Percentiles rank a stretch among this genome's conserved stretches.
phyloP scores from a whole-genome alignment of 768 basidiomycete genomes.

The Pulveroboletus ravenelii region DNA sequence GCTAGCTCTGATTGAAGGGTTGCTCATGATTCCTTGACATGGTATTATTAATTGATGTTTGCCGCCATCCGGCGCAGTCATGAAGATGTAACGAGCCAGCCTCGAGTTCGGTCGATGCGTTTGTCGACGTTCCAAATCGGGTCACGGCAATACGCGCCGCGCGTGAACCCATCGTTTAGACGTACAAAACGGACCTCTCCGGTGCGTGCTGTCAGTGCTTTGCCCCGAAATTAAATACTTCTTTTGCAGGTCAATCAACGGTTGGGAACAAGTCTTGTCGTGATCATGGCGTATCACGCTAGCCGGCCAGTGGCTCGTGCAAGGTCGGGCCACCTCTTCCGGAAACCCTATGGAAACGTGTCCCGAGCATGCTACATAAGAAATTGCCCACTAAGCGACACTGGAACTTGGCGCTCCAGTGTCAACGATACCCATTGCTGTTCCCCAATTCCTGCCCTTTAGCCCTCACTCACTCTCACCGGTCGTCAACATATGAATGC shows the following conservation, averaged over 20 bases:
- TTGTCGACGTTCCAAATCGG: background rate
- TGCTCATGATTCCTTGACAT: background rate
- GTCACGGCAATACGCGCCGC: background rate
- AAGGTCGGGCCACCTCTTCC: background rate
- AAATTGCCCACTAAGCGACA: background rate
- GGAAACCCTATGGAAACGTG: background rate
- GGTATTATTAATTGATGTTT: background rate
- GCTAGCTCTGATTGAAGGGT: too few species aligned
- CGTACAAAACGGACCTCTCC: background rate
- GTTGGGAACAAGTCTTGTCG: background rate
- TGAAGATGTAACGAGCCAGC: background rate
- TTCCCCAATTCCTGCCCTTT: background rate
- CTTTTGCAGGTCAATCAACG: background rate
- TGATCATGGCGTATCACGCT: background rate
- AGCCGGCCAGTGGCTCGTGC: constrained; percentile 1
- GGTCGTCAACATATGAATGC: constrained; percentile 2
- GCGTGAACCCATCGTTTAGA: background rate
- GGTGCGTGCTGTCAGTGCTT: background rate
- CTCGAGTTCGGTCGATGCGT: background rate
- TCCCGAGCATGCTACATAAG: background rate
- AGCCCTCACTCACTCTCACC: background rate
- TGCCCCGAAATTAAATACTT: background rate
- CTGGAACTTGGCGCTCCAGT: background rate
- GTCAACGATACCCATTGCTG: background rate
- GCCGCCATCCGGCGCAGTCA: too few species aligned